Conservation (phyloP, 495 filamentous ascomycete species). For the Parathielavia appendiculata region DNA sequence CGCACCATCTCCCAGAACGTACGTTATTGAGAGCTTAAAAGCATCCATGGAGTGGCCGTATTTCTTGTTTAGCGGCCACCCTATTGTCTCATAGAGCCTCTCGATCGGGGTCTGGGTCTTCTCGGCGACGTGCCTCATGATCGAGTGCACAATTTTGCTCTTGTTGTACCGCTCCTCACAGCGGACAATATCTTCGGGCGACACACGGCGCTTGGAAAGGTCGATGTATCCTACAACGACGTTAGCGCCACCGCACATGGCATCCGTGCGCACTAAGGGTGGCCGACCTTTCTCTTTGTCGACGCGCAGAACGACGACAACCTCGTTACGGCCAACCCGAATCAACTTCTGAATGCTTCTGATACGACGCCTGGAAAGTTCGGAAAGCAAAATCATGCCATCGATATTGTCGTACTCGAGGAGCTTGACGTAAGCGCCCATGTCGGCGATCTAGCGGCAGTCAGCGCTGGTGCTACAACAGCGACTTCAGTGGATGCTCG, state of each 20-base stretch:
- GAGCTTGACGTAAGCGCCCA: constrained; percentile 99
- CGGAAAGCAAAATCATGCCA: constrained; percentile 97
- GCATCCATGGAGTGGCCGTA: constrained; percentile 96
- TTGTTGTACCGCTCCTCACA: constrained; percentile 99
- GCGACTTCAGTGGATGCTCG: constrained; percentile 9
- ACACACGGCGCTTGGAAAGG: constrained; percentile 95
- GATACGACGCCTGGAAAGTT: constrained; percentile 94
- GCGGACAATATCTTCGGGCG: constrained; percentile 93
- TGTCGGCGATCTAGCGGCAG: constrained; percentile 79
- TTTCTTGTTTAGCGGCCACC: constrained; percentile 95
- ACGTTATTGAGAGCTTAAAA: constrained; percentile 98
- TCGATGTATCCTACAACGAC: constrained; percentile 67
- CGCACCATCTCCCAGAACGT: constrained; percentile 30
- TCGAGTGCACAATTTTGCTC: constrained; percentile 97
- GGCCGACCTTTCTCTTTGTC: constrained; percentile 88
- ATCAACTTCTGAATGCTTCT: constrained; percentile 98
- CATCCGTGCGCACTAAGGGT: neutral
- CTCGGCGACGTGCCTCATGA: constrained; percentile 96
- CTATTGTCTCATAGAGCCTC: constrained; percentile 85
- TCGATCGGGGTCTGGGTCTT: constrained; percentile 92
- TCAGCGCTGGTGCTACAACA: constrained; percentile 4
- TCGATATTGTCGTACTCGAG: constrained; percentile 99
- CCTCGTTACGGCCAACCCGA: constrained; percentile 93
- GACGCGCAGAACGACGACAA: constrained; percentile 94
- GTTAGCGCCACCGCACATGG: constrained; percentile 41